A percentile compares a stretch with the other conserved stretches of the same genome.
These are phyloP conservation scores for Suillus lakei DNA, from an alignment of 768 basidiomycete species.

Conservation along the genomic window DNA sequence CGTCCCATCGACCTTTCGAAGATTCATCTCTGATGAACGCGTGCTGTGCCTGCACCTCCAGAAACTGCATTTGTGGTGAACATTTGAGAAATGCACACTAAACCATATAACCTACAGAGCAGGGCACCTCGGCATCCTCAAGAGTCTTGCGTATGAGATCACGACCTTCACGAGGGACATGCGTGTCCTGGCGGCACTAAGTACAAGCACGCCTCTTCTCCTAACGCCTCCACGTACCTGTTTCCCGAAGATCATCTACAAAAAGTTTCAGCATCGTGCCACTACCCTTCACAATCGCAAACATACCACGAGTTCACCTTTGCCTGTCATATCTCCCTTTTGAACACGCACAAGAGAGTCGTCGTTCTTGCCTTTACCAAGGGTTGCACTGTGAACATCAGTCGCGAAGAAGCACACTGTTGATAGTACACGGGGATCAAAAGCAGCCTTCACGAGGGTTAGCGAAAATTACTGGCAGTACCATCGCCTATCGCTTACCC, in stretches of 20 bases:
- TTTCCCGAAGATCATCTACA: conserved; percentile 93
- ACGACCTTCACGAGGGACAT: conserved; percentile 86
- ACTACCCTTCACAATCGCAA: background rate
- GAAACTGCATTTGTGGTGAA: conserved; percentile 56
- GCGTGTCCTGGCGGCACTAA: conserved; percentile 71
- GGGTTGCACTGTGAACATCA: conserved; percentile 86
- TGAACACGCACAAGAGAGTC: conserved; percentile 77
- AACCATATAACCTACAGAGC: conserved; percentile 58
- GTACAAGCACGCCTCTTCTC: background rate
- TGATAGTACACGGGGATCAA: conserved; percentile 81
- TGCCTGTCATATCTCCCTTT: conserved; percentile 75
- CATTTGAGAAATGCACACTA: conserved; percentile 3
- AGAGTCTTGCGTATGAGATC: conserved; percentile 83
- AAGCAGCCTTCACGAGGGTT: conserved; percentile 67
- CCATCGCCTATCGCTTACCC: conserved; percentile 37
- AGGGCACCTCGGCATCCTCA: conserved; percentile 76
- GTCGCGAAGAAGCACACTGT: conserved; percentile 96
- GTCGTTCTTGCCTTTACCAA: conserved; percentile 85
- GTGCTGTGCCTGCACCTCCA: conserved; percentile 97
- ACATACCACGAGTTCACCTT: conserved; percentile 84
- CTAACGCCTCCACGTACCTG: conserved; percentile 53
- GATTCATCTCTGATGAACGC: conserved; percentile 94
- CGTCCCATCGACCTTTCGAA: conserved; percentile 96
- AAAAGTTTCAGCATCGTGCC: background rate
- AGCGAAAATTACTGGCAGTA: conserved; percentile 2